Conservation (phyloP, 75 land plant genomes). For the Cunninghamia lanceolata region DNA sequence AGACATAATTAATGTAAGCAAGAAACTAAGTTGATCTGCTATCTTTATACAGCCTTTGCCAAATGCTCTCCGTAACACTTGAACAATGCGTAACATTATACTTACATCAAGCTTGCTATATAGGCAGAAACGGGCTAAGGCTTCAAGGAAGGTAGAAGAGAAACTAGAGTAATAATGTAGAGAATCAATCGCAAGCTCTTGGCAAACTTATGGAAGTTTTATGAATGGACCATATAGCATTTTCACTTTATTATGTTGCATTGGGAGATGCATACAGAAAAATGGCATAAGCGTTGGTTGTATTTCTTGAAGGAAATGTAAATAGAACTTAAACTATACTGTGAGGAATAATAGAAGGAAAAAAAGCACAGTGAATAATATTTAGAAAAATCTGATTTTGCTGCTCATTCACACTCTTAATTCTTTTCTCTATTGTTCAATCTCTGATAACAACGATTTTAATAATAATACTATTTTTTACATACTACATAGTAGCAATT, state of each 20-base stretch:
- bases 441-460: no score
- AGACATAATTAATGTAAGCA: constrained; percentile 5
- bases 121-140: constrained; percentile 63
- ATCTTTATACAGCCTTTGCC: not conserved
- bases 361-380: no score
- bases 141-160: constrained; percentile 40
- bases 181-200: constrained; percentile 63
- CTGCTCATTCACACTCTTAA: no score
- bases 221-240: constrained; percentile 68
- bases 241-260: constrained; percentile 23
- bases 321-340: no score
- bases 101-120: not conserved
- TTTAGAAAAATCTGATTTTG: no score
- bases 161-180: constrained; percentile 56
- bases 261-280: constrained; percentile 33
- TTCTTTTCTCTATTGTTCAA: no score
- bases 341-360: no score
- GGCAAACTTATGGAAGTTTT: constrained; percentile 60
- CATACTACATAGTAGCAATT: no score
- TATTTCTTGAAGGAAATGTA: no score
- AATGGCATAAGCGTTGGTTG: constrained; percentile 59
- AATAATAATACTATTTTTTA: no score
- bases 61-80: not conserved
- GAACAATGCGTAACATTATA: not conserved
- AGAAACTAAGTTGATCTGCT: constrained; percentile 3